Percentiles rank a stretch among this genome's conserved stretches.
Conservation (phyloP, 2,329 filamentous ascomycete genomes). For the Nigrospora oryzae region DNA sequence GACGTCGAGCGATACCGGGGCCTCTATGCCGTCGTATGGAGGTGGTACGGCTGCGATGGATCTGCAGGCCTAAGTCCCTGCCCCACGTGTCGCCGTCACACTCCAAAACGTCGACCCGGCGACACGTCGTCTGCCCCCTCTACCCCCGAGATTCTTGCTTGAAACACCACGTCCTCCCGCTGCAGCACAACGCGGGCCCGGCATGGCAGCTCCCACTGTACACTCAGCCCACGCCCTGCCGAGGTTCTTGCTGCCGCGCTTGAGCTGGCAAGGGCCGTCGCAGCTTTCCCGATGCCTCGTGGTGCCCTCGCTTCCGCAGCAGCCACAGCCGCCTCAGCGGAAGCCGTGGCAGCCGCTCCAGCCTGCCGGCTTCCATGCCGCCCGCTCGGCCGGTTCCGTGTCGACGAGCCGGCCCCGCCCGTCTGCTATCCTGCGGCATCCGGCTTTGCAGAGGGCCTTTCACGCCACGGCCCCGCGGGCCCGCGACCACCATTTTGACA, state of each 20-base stretch:
- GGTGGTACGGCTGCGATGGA: no score
- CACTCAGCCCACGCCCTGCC: slow-evolving; percentile 33
- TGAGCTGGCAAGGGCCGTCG: slow-evolving; percentile 40
- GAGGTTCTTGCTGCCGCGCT: slow-evolving; percentile 43
- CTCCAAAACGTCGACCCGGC: no score
- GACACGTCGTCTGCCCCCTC: no score
- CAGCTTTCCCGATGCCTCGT: slow-evolving; percentile 4
- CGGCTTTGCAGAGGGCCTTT: slow-evolving; percentile 42
- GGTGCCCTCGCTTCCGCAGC: not conserved
- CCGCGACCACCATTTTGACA: slow-evolving; percentile 95
- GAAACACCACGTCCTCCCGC: not conserved
- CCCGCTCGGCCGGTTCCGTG: slow-evolving; percentile 6
- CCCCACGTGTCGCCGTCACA: no score
- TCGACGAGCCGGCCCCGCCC: slow-evolving; percentile 2
- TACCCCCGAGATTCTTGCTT: no score
- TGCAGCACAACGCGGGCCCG: not conserved
- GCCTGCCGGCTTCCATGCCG: slow-evolving; percentile 10
- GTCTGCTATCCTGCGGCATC: slow-evolving; percentile 17
- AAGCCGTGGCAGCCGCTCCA: slow-evolving; percentile 8
- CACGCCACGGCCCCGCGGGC: slow-evolving; percentile 53
- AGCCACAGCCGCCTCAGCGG: not conserved
- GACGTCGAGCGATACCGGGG: no score
- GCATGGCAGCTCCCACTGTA: slow-evolving; percentile 17
- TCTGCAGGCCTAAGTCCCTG: no score
- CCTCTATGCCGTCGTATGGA: no score